A percentile compares a stretch with the other conserved stretches of the same genome.
Evolutionary conservation across 768 basidiomycete species (phyloP).

Genomic region (Hemileccinum rubropunctum): DNA sequence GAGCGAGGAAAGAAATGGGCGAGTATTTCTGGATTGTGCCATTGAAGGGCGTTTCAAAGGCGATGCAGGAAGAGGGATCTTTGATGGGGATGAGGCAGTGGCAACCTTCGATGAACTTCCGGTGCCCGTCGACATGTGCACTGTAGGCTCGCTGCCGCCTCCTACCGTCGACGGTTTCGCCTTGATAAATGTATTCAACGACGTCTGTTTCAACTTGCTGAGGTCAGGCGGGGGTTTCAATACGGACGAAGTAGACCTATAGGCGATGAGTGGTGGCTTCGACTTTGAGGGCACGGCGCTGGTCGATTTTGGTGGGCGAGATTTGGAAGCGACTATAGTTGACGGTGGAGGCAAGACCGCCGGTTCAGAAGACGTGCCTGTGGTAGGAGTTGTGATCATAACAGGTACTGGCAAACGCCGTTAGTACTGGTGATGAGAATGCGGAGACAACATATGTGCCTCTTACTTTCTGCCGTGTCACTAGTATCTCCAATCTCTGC

Average conservation of each 20-base stretch:
- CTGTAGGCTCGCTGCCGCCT: not conserved
- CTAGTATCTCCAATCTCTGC: not conserved
- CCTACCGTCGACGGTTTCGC: not conserved
- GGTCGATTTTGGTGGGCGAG: conserved; percentile 8
- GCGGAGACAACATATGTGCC: not conserved
- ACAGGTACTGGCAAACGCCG: not conserved
- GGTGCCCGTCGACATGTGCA: conserved; percentile 1
- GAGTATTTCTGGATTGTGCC: conserved; percentile 5
- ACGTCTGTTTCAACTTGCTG: conserved; percentile 24
- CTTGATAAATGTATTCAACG: conserved; percentile 24
- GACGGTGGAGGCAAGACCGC: conserved; percentile 2
- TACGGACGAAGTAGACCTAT: conserved; percentile 5
- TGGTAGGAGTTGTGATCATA: not conserved
- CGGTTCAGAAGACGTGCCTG: not conserved
- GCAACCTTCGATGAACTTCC: conserved; percentile 7
- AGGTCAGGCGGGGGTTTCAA: conserved; percentile 11
- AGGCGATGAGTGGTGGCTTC: not conserved
- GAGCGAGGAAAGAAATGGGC: conserved; percentile 2
- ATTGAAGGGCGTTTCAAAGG: conserved; percentile 13
- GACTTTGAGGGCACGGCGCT: not conserved
- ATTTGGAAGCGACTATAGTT: conserved; percentile 1
- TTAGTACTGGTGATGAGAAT: conserved; percentile 2
- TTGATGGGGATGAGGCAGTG: conserved; percentile 24
- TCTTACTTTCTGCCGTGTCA: conserved; percentile 2
- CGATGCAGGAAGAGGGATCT: conserved; percentile 26